Conservation (phyloP, 1,284 basidiomycete species). For the Trametes polyzona region DNA sequence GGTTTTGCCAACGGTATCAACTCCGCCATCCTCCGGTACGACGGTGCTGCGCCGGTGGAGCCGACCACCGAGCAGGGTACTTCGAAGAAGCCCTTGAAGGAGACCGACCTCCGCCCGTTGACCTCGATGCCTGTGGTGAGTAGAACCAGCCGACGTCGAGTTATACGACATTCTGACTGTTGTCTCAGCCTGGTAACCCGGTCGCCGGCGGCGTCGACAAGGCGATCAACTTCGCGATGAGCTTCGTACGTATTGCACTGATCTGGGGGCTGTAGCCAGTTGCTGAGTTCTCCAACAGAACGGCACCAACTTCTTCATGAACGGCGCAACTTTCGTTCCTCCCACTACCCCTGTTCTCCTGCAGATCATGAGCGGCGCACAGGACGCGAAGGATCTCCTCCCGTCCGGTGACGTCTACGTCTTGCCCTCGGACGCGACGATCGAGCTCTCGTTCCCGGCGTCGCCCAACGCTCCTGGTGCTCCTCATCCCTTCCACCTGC, state of each 20-base stretch:
- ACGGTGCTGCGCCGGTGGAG: conserved; percentile 45
- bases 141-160: neutral
- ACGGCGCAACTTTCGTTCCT: conserved; percentile 30
- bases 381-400: conserved; percentile 34
- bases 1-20: conserved; percentile 46
- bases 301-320: conserved; percentile 31
- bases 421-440: conserved; percentile 35
- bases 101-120: conserved; percentile 34
- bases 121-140: conserved; percentile 17
- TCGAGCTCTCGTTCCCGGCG: conserved; percentile 42
- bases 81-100: conserved; percentile 29
- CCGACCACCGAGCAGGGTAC: conserved; percentile 40
- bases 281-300: conserved; percentile 17
- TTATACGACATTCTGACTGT: neutral
- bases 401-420: conserved; percentile 36
- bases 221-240: conserved; percentile 32
- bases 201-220: conserved; percentile 33
- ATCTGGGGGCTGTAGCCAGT: neutral
- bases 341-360: conserved; percentile 41
- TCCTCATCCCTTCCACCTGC: conserved; percentile 45
- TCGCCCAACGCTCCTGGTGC: conserved; percentile 27
- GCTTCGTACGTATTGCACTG: conserved; percentile 25
- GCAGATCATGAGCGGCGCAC: conserved; percentile 41
- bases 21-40: conserved; percentile 58
- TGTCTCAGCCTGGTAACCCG: conserved; percentile 32